Base-by-base conservation (phyloP, 2,329 filamentous ascomycete species). In the Aplosporella prunicola region DNA sequence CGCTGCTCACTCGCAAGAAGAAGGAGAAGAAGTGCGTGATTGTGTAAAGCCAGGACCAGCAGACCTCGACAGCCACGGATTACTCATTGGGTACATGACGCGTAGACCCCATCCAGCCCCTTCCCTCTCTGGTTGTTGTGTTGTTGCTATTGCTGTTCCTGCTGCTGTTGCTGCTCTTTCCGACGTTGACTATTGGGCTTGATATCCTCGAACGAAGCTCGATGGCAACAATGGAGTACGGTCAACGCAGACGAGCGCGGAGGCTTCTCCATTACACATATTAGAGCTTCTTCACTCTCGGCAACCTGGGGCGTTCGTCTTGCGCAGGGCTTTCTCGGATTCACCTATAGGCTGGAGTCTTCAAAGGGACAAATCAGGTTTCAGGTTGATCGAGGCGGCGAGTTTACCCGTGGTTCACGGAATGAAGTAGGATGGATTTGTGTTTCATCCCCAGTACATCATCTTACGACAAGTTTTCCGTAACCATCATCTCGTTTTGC, bases 11-110 rank as follows among this genome's bases (percentile, higher is more conserved):
- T 53, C 82, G 76, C 67, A 60, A 63, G 55, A 74, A 75, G 67
- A 80, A 78, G 68, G 76, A 78, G 67, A 75, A 74, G 69, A 82
- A 84, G 76, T 87, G 81, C 72, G 62, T 78, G 62, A 79, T 93
- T 64, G 74, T 93, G 75, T 93, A 91, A 81, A 40, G n/a, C n/a
- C n/a, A n/a, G n/a, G n/a, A 26, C 31, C n/a, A 27, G 23, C 22
- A 24, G 22, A 18, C 18, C 38, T 20, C 27, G 25, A 18, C 25
- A 35, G 22, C 31, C 38, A 40, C 38, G 38, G 38, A n/a, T n/a
- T n/a, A n/a, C n/a, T n/a, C n/a, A n/a, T n/a, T n/a, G n/a, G n/a
- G n/a, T n/a, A n/a, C n/a, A n/a, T n/a, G n/a, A n/a, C n/a, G n/a
- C n/a, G n/a, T n/a, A n/a, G n/a, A n/a, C n/a, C n/a, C n/a, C n/a